phyloP scores from a whole-genome alignment of 108 stramenopile genomes.

The Nitzschia palea region DNA sequence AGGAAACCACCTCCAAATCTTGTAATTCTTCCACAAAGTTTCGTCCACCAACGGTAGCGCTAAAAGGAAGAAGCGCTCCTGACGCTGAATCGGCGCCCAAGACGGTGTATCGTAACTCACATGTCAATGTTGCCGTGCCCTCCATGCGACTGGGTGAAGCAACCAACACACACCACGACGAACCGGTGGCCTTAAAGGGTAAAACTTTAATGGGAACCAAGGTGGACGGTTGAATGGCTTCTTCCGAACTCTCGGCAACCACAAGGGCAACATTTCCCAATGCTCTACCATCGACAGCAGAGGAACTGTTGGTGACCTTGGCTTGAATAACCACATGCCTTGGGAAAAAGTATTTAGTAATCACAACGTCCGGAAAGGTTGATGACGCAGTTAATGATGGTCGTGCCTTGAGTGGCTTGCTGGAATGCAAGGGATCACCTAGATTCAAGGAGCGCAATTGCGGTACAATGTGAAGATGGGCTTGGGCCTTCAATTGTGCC shows the following conservation, averaged over 20 bases:
- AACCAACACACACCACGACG: conserved; percentile 78
- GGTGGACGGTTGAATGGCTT: conserved; percentile 69
- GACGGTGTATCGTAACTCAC: conserved; percentile 84
- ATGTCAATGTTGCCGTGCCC: conserved; percentile 72
- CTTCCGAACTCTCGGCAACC: conserved; percentile 92
- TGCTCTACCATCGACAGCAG: conserved; percentile 41
- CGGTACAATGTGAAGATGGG: conserved; percentile 68
- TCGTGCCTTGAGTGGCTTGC: conserved; percentile 74
- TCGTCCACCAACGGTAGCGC: conserved; percentile 46
- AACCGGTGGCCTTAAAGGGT: conserved; percentile 64
- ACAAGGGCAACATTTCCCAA: conserved; percentile 80
- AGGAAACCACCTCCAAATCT: conserved; percentile 76
- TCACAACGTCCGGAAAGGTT: conserved; percentile 79
- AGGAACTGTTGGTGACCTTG: conserved; percentile 64
- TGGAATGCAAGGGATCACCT: conserved; percentile 75
- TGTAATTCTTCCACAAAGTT: conserved; percentile 85
- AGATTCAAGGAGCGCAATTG: conserved; percentile 65
- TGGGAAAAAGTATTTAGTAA: conserved; percentile 84
- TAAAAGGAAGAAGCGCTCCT: conserved; percentile 58
- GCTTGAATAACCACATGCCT: conserved; percentile 85
- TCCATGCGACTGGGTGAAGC: conserved; percentile 81
- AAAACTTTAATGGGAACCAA: conserved; percentile 73
- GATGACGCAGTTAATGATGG: conserved; percentile 64
- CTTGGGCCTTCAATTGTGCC: conserved; percentile 80
- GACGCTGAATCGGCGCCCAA: conserved; percentile 61